Evolutionary conservation across 306 rosid genomes (phyloP).

Genomic region (Castanea mollissima): DNA sequence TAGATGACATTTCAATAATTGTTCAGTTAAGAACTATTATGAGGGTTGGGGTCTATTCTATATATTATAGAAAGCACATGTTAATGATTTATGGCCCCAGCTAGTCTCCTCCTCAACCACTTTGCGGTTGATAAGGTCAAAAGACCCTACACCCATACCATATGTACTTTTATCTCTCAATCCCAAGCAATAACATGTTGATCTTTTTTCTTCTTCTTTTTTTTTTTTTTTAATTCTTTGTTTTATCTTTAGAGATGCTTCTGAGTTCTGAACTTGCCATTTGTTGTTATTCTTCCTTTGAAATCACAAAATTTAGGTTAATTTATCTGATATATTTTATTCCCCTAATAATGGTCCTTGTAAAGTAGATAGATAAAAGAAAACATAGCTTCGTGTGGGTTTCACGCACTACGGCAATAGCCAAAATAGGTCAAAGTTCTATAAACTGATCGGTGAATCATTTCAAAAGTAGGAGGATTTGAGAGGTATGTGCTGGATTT

Average conservation of each 20-base stretch:
- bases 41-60: background rate
- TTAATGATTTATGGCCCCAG: background rate
- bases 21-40: background rate
- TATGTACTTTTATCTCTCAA: background rate
- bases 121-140: background rate
- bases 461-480: conserved; percentile 40
- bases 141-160: background rate
- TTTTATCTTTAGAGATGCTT: background rate
- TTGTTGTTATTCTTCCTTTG: background rate
- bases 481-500: conserved; percentile 22
- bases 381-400: conserved; percentile 38
- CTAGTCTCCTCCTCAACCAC: too few species aligned
- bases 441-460: conserved; percentile 30
- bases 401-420: conserved; percentile 35
- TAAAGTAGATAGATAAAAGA: conserved; percentile 17
- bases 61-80: background rate
- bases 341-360: background rate
- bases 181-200: background rate
- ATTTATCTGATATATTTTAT: background rate
- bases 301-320: conserved; percentile 11
- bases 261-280: background rate
- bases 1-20: background rate
- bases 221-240: too few species aligned
- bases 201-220: too few species aligned
- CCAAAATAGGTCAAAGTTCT: conserved; percentile 27